Conservation (phyloP, 805 yeast species). For the Spathaspora gorwiae region DNA sequence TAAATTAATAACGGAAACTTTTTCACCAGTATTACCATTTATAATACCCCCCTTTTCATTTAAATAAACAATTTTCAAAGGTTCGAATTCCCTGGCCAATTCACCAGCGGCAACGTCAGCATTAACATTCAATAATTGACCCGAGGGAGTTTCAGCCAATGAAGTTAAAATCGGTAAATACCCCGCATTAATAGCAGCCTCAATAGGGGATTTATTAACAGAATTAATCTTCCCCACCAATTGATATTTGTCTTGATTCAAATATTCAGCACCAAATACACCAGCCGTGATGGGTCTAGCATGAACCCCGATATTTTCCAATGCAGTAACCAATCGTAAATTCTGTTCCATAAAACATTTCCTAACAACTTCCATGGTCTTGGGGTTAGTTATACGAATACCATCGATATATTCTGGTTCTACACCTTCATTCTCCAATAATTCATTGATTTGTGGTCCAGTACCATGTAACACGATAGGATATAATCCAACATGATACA, state of each 20-base stretch:
- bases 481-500: conserved; percentile 94
- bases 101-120: conserved; percentile 99
- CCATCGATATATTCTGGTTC: conserved; percentile 97
- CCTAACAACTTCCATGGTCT: conserved; percentile 95
- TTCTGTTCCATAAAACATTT: conserved; percentile 94
- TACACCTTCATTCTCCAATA: conserved; percentile 87
- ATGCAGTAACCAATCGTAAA: conserved; percentile 88
- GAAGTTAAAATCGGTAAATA: conserved; percentile 95
- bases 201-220: conserved; percentile 81
- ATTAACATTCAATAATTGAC: conserved; percentile 94
- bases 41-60: conserved; percentile 97
- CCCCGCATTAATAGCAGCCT: conserved; percentile 93
- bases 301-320: conserved; percentile 93
- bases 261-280: conserved; percentile 87
- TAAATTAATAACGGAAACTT: conserved; percentile 81
- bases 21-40: conserved; percentile 88
- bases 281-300: conserved; percentile 99
- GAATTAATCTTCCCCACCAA: conserved; percentile 86
- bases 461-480: conserved; percentile 98
- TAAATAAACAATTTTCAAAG: conserved; percentile 91
- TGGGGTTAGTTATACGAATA: conserved; percentile 88
- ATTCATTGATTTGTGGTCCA: conserved; percentile 96
- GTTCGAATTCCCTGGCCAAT: conserved; percentile 93
- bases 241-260: conserved; percentile 86
- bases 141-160: conserved; percentile 92